Evolutionary conservation across 257 asterid genomes (phyloP), one percentile per base, ranked within the genome.

Genomic region (Fraxinus quadrangulata): DNA sequence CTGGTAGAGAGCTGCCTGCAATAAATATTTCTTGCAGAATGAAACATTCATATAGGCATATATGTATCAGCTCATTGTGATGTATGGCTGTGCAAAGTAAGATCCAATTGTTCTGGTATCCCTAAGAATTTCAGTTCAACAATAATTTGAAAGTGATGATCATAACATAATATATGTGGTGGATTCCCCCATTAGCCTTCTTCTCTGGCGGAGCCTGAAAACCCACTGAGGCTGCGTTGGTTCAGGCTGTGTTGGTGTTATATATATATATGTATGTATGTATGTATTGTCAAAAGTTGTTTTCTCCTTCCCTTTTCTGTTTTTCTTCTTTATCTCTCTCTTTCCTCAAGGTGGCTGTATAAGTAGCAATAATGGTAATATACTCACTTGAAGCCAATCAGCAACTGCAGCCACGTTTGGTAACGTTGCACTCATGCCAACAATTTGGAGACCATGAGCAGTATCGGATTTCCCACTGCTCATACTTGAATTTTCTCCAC

Each of bases 361-460:
- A 45, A 70, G 66, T 67, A 30, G 73, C 54, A 63, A 61, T 28
- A 80, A 80, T 67, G 54, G 59, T 72, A 59, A 51, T 3, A 70
- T 66, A 88, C 96, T 81, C 83, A 93, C 99, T 76, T 91, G 98
- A 86, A 95, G 98, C 99, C 99, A 95, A 67, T 88, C 87, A 75
- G 98, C 96, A 81, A 95, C 94, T 68, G 99, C 91, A 82, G 99
- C 85, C 76, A 95, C 99, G 84, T 95, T 95, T 68, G 99, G 96
- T 66, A 93, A 86, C 9, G 99, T 93, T 42, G 99, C 99, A 85
- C 99, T 95, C 99, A 95, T 95, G 78, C 98, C 99, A 79, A 95
- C 94, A 82, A 95, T 93, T 84, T 95, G 99, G 80, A 95, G 96
- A 76, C 97, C 92, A 79, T 83, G 93, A 81, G 93, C 92, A 76